Conservation (phyloP, 2,329 filamentous ascomycete species). For the Aspergillus udagawae region DNA sequence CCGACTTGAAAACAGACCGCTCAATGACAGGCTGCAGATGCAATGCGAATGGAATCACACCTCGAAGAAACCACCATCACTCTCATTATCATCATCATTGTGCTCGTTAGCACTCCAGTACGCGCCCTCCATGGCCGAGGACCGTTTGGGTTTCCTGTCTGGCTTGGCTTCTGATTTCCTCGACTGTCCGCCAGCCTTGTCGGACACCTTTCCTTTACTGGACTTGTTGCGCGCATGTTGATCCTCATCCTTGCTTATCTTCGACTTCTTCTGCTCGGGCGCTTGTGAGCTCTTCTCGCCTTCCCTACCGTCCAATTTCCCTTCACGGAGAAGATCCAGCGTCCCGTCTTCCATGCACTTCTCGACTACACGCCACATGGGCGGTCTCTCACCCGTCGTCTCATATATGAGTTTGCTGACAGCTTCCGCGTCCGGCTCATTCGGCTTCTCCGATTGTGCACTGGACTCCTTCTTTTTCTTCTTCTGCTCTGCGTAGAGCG, state of each 20-base stretch:
- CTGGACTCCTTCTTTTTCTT: conserved; percentile 18
- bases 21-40: background rate
- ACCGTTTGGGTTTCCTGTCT: conserved; percentile 3
- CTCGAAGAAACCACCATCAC: conserved; percentile 42
- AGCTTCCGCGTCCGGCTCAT: conserved; percentile 17
- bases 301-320: conserved; percentile 28
- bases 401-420: conserved; percentile 13
- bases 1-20: background rate
- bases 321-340: conserved; percentile 40
- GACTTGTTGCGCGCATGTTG: conserved; percentile 5
- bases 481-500: conserved; percentile 47
- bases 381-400: conserved; percentile 28
- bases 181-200: conserved; percentile 6
- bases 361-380: conserved; percentile 44
- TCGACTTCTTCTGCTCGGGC: conserved; percentile 4
- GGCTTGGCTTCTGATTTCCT: conserved; percentile 4
- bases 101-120: conserved; percentile 7
- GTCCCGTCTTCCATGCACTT: conserved; percentile 42
- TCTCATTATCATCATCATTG: conserved; percentile 23
- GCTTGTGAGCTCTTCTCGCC: background rate
- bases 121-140: background rate
- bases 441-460: conserved; percentile 9
- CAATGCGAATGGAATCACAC: conserved; percentile 8
- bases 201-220: conserved; percentile 4
- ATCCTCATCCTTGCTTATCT: conserved; percentile 6